Evolutionary conservation across 306 rosid species (phyloP), one percentile per base, ranked within the genome.

Genomic region (Trichosanthes cucumerina): DNA sequence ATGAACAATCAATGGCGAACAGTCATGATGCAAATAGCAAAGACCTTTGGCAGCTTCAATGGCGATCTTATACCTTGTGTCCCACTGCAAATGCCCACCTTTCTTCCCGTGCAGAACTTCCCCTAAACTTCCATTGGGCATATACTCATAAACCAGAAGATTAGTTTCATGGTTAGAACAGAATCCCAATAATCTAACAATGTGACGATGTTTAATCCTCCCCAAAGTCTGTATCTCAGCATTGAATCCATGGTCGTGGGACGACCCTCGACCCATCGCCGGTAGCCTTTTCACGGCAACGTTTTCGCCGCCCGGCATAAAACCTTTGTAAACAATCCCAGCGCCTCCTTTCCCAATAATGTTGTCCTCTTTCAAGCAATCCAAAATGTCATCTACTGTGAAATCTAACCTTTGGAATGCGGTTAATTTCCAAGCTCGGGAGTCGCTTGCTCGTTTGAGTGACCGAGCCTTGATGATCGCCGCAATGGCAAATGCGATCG

Each of bases 261-360:
- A 92, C 16, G 98, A 92, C 12, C 98, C 93, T 43, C 98, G 81
- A 64, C 94, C 90, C 96, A 94, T 94, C 41, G 83, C 92, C 2
- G 97, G 98, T 28, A 94, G 90, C 79, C 98, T 88, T 82, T 94
- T 94, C 49, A 94, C 98, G 34, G 98, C 98, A 60, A 94, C 93
- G 1, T 84, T 83, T 3, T 90, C 98, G 34, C 96, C 93, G 57
- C 81, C 86, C 2, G 88, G 88, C 97, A 92, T 94, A 7, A 88
- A 79, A 13, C 97, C 98, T 47, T 94, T 94, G 82, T 94, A 94
- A 15, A 94, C 98, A 87, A 90, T 94, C 77, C 98, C 98, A n/a
- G 98, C 98, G 43, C 98, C 98, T 56, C 98, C 98, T 81, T 94
- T 94, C 74, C 98, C 98, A 28, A 94, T 94, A 9, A 94, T 94